These are phyloP conservation scores for Talaromyces sp. DNA, from an alignment of 2,329 filamentous ascomycete species.

Conservation along the genomic window DNA sequence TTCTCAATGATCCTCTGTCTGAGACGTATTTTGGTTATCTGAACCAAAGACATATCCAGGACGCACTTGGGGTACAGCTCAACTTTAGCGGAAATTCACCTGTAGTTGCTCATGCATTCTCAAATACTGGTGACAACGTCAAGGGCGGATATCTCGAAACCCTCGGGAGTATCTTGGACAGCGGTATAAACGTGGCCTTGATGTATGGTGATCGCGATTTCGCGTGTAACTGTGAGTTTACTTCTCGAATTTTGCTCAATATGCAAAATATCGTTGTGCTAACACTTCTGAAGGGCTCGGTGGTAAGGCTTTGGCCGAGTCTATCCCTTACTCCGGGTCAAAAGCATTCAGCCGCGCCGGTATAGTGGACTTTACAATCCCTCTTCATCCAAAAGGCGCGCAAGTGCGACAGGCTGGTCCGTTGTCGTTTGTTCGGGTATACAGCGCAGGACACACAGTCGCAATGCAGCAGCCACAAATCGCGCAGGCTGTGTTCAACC, in stretches of 20 bases:
- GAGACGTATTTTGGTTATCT: slow-evolving; percentile 53
- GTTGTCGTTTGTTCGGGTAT: slow-evolving; percentile 46
- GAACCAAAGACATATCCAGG: slow-evolving; percentile 53
- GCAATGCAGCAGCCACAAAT: slow-evolving; percentile 50
- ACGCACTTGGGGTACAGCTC: slow-evolving; percentile 54
- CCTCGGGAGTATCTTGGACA: slow-evolving; percentile 48
- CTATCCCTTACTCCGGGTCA: slow-evolving; percentile 12
- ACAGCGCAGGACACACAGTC: slow-evolving; percentile 45
- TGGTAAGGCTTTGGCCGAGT: too few relatives aligned
- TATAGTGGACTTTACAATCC: slow-evolving; percentile 40
- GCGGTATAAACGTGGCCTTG: slow-evolving; percentile 52
- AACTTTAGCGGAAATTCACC: slow-evolving; percentile 50
- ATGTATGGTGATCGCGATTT: slow-evolving; percentile 58
- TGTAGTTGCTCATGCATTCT: slow-evolving; percentile 45
- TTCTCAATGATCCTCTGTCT: slow-evolving; percentile 48
- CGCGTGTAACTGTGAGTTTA: slow-evolving; percentile 52
- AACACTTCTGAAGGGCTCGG: too few relatives aligned
- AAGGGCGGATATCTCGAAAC: slow-evolving; percentile 34
- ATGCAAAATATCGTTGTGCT: too few relatives aligned
- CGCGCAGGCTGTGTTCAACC: slow-evolving; percentile 46
- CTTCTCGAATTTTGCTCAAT: slow-evolving; percentile 43
- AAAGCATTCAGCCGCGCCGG: slow-evolving; percentile 45
- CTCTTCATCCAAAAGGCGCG: slow-evolving; percentile 37
- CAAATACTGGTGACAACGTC: slow-evolving; percentile 43
- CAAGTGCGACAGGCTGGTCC: slow-evolving; percentile 45